Evolutionary conservation across 1,284 basidiomycete species (phyloP).

Genomic region (Puccinia coronata): DNA sequence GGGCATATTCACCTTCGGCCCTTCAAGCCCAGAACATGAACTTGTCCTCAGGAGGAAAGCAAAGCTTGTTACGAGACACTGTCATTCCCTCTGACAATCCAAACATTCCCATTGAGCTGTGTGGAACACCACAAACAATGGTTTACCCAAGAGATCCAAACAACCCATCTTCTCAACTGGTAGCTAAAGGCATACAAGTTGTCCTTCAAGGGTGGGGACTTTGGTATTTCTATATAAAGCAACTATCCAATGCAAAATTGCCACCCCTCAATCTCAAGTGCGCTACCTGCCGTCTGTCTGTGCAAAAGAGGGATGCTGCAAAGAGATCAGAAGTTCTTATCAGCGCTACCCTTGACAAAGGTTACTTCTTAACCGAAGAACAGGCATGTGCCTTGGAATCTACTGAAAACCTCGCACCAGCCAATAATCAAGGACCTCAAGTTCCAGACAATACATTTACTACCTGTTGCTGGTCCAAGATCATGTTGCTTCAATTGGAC

Average conservation of each 20-base stretch:
- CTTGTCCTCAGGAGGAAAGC: neutral
- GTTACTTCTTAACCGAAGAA: too few species aligned
- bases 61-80: neutral
- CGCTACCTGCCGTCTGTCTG: neutral
- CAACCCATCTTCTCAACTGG: too few species aligned
- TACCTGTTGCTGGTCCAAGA: neutral
- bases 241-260: too few species aligned
- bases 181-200: neutral
- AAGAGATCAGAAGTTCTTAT: too few species aligned
- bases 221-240: neutral
- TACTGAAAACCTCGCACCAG: too few species aligned
- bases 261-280: neutral
- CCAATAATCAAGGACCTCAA: too few species aligned
- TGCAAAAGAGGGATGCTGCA: neutral
- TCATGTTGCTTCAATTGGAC: neutral
- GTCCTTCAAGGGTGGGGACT: neutral
- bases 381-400: too few species aligned
- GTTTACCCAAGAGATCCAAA: neutral
- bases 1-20: neutral
- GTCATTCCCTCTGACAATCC: neutral
- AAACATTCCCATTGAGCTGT: neutral
- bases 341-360: too few species aligned
- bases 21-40: constrained; percentile 19
- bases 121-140: constrained; percentile 2
- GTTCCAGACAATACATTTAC: too few species aligned